Conservation (phyloP, 768 basidiomycete genomes). For the Rhodotorula kratochvilovae region DNA sequence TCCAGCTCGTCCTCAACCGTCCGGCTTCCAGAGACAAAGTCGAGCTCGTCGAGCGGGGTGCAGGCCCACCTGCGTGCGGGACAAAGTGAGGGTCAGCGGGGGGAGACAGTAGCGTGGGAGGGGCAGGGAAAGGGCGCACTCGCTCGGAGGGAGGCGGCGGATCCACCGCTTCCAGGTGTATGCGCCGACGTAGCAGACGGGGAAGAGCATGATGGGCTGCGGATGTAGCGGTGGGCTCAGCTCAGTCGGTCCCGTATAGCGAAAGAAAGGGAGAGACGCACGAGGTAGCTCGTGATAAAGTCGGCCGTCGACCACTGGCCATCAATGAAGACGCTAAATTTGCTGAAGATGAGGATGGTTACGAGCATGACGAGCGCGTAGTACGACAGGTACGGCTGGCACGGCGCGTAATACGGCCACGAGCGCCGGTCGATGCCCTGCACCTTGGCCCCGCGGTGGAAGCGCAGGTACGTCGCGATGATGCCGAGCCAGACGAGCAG, state of each 20-base stretch:
- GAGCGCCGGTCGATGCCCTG: constrained; percentile 53
- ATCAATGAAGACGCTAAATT: constrained; percentile 48
- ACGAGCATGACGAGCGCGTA: constrained; percentile 63
- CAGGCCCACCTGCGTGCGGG: background rate
- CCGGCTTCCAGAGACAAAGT: constrained; percentile 75
- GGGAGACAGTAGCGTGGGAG: background rate
- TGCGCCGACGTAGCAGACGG: background rate
- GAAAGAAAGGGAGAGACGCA: background rate
- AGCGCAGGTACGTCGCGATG: constrained; percentile 68
- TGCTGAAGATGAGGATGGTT: constrained; percentile 8
- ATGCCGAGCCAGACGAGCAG: constrained; percentile 81
- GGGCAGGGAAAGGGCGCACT: background rate
- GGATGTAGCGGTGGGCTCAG: background rate
- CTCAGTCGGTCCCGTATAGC: background rate
- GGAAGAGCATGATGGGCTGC: constrained; percentile 12
- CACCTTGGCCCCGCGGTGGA: constrained; percentile 67
- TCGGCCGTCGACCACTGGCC: constrained; percentile 56
- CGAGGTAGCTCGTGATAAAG: constrained; percentile 4
- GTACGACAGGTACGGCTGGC: constrained; percentile 61
- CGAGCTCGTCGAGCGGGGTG: constrained; percentile 83
- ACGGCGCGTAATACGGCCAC: constrained; percentile 46
- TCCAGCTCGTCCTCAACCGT: constrained; percentile 54
- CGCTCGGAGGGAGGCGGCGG: background rate
- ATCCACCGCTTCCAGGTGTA: background rate
- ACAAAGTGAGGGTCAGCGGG: background rate